Evolutionary conservation across 164 flowering plant species (phyloP).

Genomic region (Berberis thunbergii): DNA sequence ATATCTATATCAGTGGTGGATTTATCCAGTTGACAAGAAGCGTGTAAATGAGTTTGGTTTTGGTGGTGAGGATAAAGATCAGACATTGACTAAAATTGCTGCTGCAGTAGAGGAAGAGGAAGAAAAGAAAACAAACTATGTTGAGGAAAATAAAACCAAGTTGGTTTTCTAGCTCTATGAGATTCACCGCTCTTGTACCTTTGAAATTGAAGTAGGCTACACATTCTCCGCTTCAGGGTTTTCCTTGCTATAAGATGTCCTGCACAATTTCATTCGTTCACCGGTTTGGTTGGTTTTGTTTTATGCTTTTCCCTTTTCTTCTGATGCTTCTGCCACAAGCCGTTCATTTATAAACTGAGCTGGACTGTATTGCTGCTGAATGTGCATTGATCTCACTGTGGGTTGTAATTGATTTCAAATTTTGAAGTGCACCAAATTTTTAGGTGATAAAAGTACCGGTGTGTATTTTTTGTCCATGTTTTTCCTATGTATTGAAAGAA

Average conservation of each 20-base stretch:
- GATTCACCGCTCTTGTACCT: constrained; percentile 6
- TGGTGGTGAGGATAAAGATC: constrained; percentile 71
- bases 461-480: too few species aligned
- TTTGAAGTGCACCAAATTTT: too few species aligned
- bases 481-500: too few species aligned
- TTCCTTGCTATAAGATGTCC: background rate
- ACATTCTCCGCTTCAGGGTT: background rate
- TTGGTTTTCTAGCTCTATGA: background rate
- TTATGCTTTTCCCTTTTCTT: too few species aligned
- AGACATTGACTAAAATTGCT: constrained; percentile 16
- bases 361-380: too few species aligned
- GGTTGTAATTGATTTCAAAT: too few species aligned
- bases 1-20: constrained; percentile 84
- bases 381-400: too few species aligned
- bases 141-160: constrained; percentile 71
- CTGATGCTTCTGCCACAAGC: too few species aligned
- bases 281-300: too few species aligned
- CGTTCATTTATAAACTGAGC: too few species aligned
- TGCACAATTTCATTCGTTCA: background rate
- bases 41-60: constrained; percentile 96
- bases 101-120: constrained; percentile 7
- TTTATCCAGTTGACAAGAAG: constrained; percentile 78
- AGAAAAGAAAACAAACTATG: background rate
- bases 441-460: too few species aligned
- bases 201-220: constrained; percentile 15